A percentile compares a stretch with the other conserved stretches of the same genome.
These are phyloP conservation scores for Lipomyces yamadae DNA, from an alignment of 805 yeast genomes.

Conservation along the genomic window DNA sequence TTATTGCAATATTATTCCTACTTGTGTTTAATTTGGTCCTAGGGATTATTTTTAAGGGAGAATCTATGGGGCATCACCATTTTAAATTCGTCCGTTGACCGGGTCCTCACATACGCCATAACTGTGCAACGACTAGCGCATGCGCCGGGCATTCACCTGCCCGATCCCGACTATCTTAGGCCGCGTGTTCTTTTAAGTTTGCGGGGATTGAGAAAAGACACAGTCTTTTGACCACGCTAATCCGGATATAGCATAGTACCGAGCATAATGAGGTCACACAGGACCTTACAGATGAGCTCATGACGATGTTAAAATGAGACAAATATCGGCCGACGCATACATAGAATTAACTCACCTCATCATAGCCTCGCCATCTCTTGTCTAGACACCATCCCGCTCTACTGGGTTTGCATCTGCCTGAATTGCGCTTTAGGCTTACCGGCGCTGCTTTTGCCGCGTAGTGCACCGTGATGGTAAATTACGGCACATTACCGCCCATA, in stretches of 20 bases:
- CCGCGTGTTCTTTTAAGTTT: neutral
- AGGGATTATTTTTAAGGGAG: too few relatives aligned
- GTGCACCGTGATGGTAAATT: neutral
- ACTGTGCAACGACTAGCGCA: neutral
- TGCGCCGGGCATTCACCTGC: neutral
- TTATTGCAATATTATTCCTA: too few relatives aligned
- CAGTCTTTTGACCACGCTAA: neutral
- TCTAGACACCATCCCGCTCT: neutral
- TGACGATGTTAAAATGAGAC: too few relatives aligned
- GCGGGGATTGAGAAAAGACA: neutral
- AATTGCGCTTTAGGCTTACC: neutral
- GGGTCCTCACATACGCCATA: neutral
- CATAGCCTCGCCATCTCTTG: neutral
- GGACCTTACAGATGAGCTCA: too few relatives aligned
- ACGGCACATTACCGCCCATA: conserved; percentile 1
- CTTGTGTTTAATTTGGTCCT: too few relatives aligned
- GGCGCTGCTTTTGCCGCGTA: neutral
- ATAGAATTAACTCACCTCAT: neutral
- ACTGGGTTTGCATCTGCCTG: neutral
- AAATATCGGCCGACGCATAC: too few relatives aligned
- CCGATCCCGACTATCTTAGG: neutral
- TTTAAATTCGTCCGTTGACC: too few relatives aligned
- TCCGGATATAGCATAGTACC: neutral
- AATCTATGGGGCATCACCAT: too few relatives aligned
- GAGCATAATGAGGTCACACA: neutral